A percentile compares a stretch with the other conserved stretches of the same genome.
phyloP scores from a whole-genome alignment of 441 rosid species.

The Aquilaria agallochum region DNA sequence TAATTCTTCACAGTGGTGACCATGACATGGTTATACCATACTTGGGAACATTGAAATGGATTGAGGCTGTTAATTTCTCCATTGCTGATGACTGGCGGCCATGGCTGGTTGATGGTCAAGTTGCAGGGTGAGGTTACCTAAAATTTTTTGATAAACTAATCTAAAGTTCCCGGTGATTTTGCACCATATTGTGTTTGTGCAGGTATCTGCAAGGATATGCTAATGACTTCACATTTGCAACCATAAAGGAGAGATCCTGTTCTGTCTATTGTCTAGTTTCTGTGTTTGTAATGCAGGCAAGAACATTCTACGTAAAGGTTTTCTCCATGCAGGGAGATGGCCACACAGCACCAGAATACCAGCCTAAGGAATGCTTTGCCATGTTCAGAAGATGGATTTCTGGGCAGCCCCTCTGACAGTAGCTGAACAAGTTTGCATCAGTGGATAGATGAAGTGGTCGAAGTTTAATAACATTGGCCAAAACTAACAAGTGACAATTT shows the following conservation, averaged over 20 bases:
- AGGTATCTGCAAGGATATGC: conserved; percentile 22
- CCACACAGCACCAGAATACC: conserved; percentile 30
- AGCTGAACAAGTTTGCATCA: too few relatives aligned
- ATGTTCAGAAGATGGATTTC: conserved; percentile 35
- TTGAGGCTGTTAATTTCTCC: conserved; percentile 17
- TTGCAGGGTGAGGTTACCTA: conserved; percentile 19
- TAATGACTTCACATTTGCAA: conserved; percentile 28
- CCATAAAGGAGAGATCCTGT: conserved; percentile 26
- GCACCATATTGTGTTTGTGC: background rate
- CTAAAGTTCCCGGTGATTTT: background rate
- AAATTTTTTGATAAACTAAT: too few relatives aligned
- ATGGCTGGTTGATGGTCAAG: conserved; percentile 27
- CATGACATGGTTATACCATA: conserved; percentile 21
- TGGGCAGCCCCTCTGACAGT: conserved; percentile 13
- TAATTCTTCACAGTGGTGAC: conserved; percentile 22
- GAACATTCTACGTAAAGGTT: too few relatives aligned
- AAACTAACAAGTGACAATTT: too few relatives aligned
- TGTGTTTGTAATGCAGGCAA: background rate
- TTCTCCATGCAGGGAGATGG: conserved; percentile 32
- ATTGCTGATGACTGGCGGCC: conserved; percentile 19
- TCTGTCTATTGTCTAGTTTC: background rate
- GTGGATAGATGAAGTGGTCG: too few relatives aligned
- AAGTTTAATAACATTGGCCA: too few relatives aligned
- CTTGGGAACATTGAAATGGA: conserved; percentile 27
- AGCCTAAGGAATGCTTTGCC: conserved; percentile 30